Evolutionary conservation across 148 eudicot genomes (phyloP).

Genomic region (Persicaria maculosa): DNA sequence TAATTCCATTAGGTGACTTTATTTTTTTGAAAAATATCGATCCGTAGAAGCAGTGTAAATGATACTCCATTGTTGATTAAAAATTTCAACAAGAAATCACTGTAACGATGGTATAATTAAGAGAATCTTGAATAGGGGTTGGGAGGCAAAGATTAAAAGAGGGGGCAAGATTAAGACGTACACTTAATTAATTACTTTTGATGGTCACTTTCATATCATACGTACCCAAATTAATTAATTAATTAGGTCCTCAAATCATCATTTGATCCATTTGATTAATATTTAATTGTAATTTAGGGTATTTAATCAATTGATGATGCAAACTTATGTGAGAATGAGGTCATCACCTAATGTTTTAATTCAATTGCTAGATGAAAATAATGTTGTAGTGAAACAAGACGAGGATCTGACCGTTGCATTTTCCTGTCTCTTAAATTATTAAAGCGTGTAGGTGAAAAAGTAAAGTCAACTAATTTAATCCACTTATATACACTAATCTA

Average conservation of each 20-base stretch:
- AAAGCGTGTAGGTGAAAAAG: background rate
- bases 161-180: background rate
- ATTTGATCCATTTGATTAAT: background rate
- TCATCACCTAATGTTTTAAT: background rate
- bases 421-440: background rate
- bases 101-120: background rate
- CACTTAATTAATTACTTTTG: background rate
- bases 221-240: background rate
- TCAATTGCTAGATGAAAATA: no score
- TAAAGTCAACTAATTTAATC: background rate
- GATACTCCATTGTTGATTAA: background rate
- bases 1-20: no score
- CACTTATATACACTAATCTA: background rate
- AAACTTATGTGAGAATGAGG: background rate
- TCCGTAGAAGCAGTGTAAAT: no score
- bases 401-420: background rate
- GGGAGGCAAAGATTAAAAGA: background rate
- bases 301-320: background rate
- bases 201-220: background rate
- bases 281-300: background rate
- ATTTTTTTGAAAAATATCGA: no score
- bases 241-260: background rate
- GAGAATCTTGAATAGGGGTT: slow-evolving; percentile 3
- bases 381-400: background rate
- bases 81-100: background rate